These are phyloP conservation scores for Leccinum obscurum DNA, from an alignment of 768 basidiomycete genomes.

Conservation along the genomic window DNA sequence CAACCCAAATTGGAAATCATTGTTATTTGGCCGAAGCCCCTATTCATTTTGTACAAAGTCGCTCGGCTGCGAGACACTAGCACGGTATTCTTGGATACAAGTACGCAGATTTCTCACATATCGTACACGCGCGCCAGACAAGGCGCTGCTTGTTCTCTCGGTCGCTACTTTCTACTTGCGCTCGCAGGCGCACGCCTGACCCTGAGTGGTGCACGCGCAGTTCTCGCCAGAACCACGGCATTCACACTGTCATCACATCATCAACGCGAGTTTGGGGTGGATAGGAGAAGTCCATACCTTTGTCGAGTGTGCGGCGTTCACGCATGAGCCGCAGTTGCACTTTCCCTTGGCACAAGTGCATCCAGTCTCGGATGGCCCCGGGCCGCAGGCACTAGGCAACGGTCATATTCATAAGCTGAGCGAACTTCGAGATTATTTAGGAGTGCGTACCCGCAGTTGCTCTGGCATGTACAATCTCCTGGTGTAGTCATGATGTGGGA, in stretches of 20 bases:
- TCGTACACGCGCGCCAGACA: slow-evolving; percentile 8
- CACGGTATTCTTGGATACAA: neutral
- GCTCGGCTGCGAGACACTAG: neutral
- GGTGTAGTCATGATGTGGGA: slow-evolving; percentile 20
- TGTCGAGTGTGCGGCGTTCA: slow-evolving; percentile 28
- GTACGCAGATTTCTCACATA: neutral
- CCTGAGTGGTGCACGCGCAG: slow-evolving; percentile 21
- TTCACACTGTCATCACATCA: slow-evolving; percentile 14
- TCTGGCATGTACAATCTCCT: slow-evolving; percentile 30
- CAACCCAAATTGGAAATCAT: slow-evolving; percentile 12
- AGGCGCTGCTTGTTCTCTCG: slow-evolving; percentile 11
- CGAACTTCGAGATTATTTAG: neutral
- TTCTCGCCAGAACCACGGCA: slow-evolving; percentile 20
- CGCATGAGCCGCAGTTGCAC: slow-evolving; percentile 33
- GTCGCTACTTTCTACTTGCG: slow-evolving; percentile 16
- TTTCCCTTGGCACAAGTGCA: slow-evolving; percentile 32
- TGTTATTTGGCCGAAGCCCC: neutral
- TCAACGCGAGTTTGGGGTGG: neutral
- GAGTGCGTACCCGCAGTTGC: slow-evolving; percentile 27
- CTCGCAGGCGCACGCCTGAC: slow-evolving; percentile 17
- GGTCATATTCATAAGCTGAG: neutral
- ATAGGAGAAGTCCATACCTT: slow-evolving; percentile 12
- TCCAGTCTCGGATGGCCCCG: slow-evolving; percentile 32
- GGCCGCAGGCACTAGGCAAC: slow-evolving; percentile 30
- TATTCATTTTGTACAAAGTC: slow-evolving; percentile 10